phyloP scores from a whole-genome alignment of 805 yeast genomes.

The Candida sonorensis region DNA sequence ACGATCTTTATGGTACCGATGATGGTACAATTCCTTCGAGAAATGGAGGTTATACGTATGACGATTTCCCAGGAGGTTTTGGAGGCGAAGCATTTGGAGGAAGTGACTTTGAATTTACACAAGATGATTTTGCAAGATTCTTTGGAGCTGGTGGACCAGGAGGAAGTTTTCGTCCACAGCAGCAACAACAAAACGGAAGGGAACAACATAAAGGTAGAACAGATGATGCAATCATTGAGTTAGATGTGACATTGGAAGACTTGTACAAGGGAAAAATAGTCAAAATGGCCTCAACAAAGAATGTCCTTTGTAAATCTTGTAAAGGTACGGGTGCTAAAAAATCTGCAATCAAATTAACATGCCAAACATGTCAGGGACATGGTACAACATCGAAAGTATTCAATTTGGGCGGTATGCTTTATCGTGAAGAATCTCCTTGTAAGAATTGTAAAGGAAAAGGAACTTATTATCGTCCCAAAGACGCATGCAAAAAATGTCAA shows the following conservation, averaged over 20 bases:
- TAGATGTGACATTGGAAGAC: slow-evolving; percentile 65
- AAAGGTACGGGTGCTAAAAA: slow-evolving; percentile 69
- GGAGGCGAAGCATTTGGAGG: slow-evolving; percentile 37
- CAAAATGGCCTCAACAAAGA: slow-evolving; percentile 65
- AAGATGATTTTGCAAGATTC: slow-evolving; percentile 75
- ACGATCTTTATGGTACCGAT: slow-evolving; percentile 49
- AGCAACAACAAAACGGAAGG: slow-evolving; percentile 11
- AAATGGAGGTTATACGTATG: slow-evolving; percentile 26
- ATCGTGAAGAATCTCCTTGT: slow-evolving; percentile 58
- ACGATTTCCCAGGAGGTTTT: slow-evolving; percentile 36
- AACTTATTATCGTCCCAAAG: slow-evolving; percentile 49
- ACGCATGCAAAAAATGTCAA: slow-evolving; percentile 68
- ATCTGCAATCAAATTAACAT: slow-evolving; percentile 45
- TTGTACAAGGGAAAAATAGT: slow-evolving; percentile 75
- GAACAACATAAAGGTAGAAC: slow-evolving; percentile 31
- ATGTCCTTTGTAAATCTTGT: slow-evolving; percentile 66
- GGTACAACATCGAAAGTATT: slow-evolving; percentile 57
- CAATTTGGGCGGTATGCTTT: slow-evolving; percentile 67
- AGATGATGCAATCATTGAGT: slow-evolving; percentile 59
- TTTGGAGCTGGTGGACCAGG: slow-evolving; percentile 35
- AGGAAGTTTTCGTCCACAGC: slow-evolving; percentile 15
- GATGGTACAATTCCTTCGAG: slow-evolving; percentile 24
- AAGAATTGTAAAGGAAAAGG: slow-evolving; percentile 69
- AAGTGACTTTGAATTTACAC: slow-evolving; percentile 40
- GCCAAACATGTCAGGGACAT: slow-evolving; percentile 66